Percentiles rank a stretch among this genome's conserved stretches.
These are phyloP conservation scores for Avena eriantha DNA, from an alignment of 176 grass and related monocot genomes.

Conservation along the genomic window DNA sequence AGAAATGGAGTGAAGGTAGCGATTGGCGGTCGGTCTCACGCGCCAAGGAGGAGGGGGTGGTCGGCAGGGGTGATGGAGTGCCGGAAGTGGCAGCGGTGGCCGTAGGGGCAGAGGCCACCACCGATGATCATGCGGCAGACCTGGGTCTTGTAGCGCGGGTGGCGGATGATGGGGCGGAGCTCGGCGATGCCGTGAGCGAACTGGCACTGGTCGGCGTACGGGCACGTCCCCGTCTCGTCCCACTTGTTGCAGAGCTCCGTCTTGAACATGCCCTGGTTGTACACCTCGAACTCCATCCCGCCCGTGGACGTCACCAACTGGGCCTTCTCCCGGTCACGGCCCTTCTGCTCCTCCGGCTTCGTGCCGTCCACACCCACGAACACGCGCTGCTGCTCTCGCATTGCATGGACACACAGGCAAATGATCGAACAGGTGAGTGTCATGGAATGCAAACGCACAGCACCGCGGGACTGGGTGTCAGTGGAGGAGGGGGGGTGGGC, in stretches of 20 bases:
- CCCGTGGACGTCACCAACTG: constrained; percentile 22
- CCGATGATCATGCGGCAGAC: constrained; percentile 87
- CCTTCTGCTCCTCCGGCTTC: constrained; percentile 26
- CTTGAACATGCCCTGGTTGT: constrained; percentile 97
- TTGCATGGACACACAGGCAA: constrained; percentile 21
- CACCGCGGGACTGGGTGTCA: not conserved
- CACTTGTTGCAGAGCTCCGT: constrained; percentile 99
- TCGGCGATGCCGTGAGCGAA: constrained; percentile 95
- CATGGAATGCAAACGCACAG: not conserved
- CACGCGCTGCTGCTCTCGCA: constrained; percentile 78
- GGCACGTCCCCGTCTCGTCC: constrained; percentile 83
- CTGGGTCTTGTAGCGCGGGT: constrained; percentile 97
- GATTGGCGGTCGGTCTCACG: constrained; percentile 49
- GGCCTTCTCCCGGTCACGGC: constrained; percentile 13
- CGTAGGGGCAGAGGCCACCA: constrained; percentile 83
- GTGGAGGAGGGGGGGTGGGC: not conserved
- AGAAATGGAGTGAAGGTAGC: constrained; percentile 42
- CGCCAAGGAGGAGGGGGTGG: constrained; percentile 43
- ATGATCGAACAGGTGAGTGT: constrained; percentile 9
- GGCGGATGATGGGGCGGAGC: constrained; percentile 90
- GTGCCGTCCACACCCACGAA: constrained; percentile 50
- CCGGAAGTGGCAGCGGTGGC: constrained; percentile 98
- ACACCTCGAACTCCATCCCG: constrained; percentile 79
- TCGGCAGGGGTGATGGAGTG: constrained; percentile 73
- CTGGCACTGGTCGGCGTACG: constrained; percentile 84